Base-by-base conservation (phyloP, 441 rosid genomes). In the Erodium texanum region DNA sequence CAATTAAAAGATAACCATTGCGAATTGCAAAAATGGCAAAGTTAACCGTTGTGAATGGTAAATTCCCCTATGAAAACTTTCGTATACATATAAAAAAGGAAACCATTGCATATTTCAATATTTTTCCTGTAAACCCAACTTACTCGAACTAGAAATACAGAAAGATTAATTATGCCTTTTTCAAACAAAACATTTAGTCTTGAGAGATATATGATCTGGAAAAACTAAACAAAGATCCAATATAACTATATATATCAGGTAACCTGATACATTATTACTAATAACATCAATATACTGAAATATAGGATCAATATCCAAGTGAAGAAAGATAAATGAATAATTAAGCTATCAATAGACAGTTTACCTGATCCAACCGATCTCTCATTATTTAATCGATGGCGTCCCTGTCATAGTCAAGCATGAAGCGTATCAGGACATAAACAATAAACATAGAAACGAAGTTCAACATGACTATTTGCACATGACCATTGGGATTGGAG, bases 341-440 rank as follows among this genome's bases (percentile, higher is more conserved):
- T 11, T 22, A 67, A 66, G 38, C 38, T 24, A 73, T 23, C 43
- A 63, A 67, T 63, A 32, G 62, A 67, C 63, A 18, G 45, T 48
- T 52, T 74, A 78, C 78, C 81, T 22, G 69, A 36, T 66, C 66
- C 56, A 18, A 20, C 36, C 34, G 70, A 62, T 67, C 19, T 70
- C 67, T 72, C 78, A 64, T 32, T 64, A 65, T 45, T 74, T 14
- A 71, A 56, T 45, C 65, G 76, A 71, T 71, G 65, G 54, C 9
- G 76, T 66, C 71, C 81, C 81, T 78, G 76, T 41, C 72, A 66
- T 58, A 50, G 27, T 52, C 67, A 76, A 65, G 62, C 73, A 66
- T 68, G 50, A 24, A 66, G 56, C 74, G 45, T 11, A 63, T 24
- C 14, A 63, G 15, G 24, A 34, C 38, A 58, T 24, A 34, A 20